Evolutionary conservation across 495 filamentous ascomycete genomes (phyloP), one percentile per base, ranked within the genome.

Genomic region (Glonium stellatum): DNA sequence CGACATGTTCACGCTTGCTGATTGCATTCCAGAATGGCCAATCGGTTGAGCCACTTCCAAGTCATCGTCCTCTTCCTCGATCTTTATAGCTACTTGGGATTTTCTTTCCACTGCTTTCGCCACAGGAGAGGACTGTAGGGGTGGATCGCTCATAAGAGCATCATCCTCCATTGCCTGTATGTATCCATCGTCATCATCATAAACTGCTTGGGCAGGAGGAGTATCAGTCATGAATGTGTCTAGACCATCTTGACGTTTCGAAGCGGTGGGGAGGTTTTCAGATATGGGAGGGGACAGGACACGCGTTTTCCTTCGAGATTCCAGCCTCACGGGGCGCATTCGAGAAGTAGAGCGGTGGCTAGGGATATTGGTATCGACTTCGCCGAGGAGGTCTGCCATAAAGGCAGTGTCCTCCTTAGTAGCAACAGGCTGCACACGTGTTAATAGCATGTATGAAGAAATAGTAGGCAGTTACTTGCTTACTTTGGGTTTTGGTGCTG

Each of bases 401-500:
- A 96, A 97, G 58, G 84, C 85, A 60, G 88, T 85, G 65, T 97
- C 91, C 54, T 92, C 90, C 64, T 88, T 86, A 5, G 90, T 96
- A 47, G 77, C 78, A 22, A 75, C 69, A 10, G 71, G 73, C 76
- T 81, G 54, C 35, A 55, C 4, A 59, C 34, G 9, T 50, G 55
- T 60, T 25, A 67, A 52, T 36, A 52, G 55, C 39, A 5, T 15
- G 6, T 1, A 62, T 53, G 22, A 31, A 44, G 19, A 19, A 44
- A n/a, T 31, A 4, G 34, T 21, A 9, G 55, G 53, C 23, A 21
- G 22, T 54, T 19, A 18, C 31, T 36, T 36, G 69, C 73, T 63
- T 71, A 89, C 90, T 80, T 95, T 98, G 1, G 87, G 80, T 70
- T 93, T 96, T 22, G 84, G 79, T 48, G 85, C 84, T 19, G 83